Percentiles rank a stretch among this genome's conserved stretches.
Conservation (phyloP, 257 asterid species). For the Hygrophila difformis region DNA sequence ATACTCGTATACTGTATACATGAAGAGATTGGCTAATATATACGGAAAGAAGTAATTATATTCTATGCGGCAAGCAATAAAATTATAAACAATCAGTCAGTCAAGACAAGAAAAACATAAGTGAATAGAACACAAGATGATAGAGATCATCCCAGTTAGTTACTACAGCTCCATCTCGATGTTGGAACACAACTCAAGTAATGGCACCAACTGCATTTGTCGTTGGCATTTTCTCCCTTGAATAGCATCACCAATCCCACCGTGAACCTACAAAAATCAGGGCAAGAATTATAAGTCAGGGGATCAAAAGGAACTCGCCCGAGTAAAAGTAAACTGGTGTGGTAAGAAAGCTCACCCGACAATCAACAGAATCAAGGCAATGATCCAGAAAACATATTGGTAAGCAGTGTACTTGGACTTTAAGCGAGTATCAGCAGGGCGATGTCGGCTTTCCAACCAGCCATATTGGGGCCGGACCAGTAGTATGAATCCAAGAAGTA, state of each 20-base stretch:
- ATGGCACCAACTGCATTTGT: slow-evolving; percentile 84
- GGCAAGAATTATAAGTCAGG: not conserved
- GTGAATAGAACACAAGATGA: too few relatives aligned
- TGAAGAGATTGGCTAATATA: too few relatives aligned
- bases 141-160: slow-evolving; percentile 16
- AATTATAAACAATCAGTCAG: too few relatives aligned
- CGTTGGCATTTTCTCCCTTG: slow-evolving; percentile 63
- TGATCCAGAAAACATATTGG: slow-evolving; percentile 46
- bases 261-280: slow-evolving; percentile 28
- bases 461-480: slow-evolving; percentile 85
- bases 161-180: slow-evolving; percentile 70
- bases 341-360: slow-evolving; percentile 49
- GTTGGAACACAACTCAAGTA: slow-evolving; percentile 87
- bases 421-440: slow-evolving; percentile 44
- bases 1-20: too few relatives aligned
- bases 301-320: too few relatives aligned
- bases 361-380: slow-evolving; percentile 43
- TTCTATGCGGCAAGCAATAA: too few relatives aligned
- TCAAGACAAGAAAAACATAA: too few relatives aligned
- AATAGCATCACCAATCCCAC: slow-evolving; percentile 66
- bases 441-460: slow-evolving; percentile 49
- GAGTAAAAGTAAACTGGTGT: too few relatives aligned
- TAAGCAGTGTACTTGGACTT: slow-evolving; percentile 60
- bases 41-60: too few relatives aligned
- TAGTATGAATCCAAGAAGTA: slow-evolving; percentile 68